phyloP scores from a whole-genome alignment of 2,329 filamentous ascomycete genomes.

The Exophiala dermatitidis region DNA sequence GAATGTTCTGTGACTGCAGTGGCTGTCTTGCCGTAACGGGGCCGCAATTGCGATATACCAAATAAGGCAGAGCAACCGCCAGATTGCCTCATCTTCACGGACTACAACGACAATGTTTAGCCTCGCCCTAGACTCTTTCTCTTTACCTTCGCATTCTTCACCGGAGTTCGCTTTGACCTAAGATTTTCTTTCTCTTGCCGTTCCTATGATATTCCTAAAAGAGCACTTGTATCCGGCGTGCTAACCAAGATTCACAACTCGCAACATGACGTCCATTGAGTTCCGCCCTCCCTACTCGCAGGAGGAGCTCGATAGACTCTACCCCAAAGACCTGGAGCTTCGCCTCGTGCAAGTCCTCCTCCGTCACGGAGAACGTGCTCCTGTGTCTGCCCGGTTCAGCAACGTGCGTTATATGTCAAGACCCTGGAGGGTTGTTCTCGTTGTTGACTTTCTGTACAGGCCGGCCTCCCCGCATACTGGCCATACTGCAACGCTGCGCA shows the following conservation, averaged over 20 bases:
- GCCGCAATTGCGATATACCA: too few relatives aligned
- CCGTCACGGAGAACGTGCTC: constrained; percentile 59
- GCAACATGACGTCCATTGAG: constrained; percentile 66
- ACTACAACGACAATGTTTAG: too few relatives aligned
- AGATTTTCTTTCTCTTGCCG: background rate
- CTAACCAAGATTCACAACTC: background rate
- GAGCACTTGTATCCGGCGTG: constrained; percentile 1
- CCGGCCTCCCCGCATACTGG: constrained; percentile 58
- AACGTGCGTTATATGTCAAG: constrained; percentile 46
- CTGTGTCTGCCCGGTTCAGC: constrained; percentile 79
- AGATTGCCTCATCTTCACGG: too few relatives aligned
- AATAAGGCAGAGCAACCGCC: too few relatives aligned
- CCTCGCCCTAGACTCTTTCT: background rate
- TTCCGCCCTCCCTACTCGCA: constrained; percentile 70
- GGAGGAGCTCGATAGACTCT: constrained; percentile 72
- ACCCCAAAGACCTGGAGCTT: constrained; percentile 71
- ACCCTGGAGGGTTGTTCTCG: background rate
- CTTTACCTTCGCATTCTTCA: background rate
- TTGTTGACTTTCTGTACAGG: constrained; percentile 32
- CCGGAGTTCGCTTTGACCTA: background rate
- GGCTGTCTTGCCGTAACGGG: too few relatives aligned
- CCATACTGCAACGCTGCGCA: constrained; percentile 78
- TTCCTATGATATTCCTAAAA: constrained; percentile 3
- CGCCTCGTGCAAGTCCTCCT: constrained; percentile 78
- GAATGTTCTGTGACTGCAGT: too few relatives aligned